These are phyloP conservation scores for Cercospora sp. DNA, from an alignment of 2,329 filamentous ascomycete species.

Conservation along the genomic window DNA sequence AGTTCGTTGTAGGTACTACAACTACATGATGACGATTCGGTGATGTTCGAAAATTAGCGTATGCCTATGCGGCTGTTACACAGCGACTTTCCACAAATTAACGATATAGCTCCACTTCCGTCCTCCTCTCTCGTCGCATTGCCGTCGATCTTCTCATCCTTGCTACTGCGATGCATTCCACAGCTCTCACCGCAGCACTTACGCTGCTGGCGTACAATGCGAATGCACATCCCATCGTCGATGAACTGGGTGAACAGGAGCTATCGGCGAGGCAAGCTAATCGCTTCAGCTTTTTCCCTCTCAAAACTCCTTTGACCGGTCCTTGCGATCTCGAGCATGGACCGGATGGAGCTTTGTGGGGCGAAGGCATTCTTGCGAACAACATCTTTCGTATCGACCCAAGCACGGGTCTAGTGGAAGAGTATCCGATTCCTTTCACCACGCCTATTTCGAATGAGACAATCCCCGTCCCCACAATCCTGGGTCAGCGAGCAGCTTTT, in stretches of 20 bases:
- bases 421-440: conserved; percentile 28
- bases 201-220: neutral
- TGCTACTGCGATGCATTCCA: neutral
- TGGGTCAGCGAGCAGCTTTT: conserved; percentile 23
- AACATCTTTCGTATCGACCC: conserved; percentile 28
- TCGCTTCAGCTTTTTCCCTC: conserved; percentile 24
- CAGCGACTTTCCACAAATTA: neutral
- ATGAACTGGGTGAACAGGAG: neutral
- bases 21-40: neutral
- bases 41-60: neutral
- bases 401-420: conserved; percentile 18
- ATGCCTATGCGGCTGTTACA: neutral
- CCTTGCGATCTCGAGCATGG: conserved; percentile 26
- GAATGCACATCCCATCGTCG: neutral
- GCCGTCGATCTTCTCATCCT: neutral
- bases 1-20: neutral
- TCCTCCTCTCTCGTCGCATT: neutral
- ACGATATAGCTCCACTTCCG: neutral
- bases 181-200: conserved; percentile 1
- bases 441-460: conserved; percentile 21
- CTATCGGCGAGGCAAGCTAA: conserved; percentile 5
- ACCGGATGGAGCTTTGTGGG: conserved; percentile 28
- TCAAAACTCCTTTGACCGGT: conserved; percentile 20
- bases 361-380: conserved; percentile 25
- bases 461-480: conserved; percentile 5